These are phyloP conservation scores for Eudorina sp. DNA, from an alignment of 139 green algal genomes.

Conservation along the genomic window DNA sequence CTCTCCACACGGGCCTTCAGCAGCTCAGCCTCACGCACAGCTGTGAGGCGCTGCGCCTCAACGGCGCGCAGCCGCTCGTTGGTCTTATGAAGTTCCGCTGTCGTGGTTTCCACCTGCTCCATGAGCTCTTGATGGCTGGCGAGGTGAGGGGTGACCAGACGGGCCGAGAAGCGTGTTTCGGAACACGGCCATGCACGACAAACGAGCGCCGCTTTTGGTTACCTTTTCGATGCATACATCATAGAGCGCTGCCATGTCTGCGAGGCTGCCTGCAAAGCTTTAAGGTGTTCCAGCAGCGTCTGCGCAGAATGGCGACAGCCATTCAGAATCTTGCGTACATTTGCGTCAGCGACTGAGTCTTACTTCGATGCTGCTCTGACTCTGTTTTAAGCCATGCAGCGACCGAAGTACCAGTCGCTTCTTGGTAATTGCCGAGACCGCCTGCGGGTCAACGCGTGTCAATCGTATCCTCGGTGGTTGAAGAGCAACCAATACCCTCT, in stretches of 20 bases:
- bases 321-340: too few relatives aligned
- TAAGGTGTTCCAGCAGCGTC: slow-evolving; percentile 59
- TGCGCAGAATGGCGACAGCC: slow-evolving; percentile 14
- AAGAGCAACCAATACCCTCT: not conserved
- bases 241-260: slow-evolving; percentile 65
- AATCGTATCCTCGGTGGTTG: not conserved
- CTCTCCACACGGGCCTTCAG: slow-evolving; percentile 1
- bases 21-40: slow-evolving; percentile 39
- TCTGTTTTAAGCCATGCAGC: slow-evolving; percentile 43
- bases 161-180: not conserved
- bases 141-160: not conserved
- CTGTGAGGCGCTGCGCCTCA: slow-evolving; percentile 51
- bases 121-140: slow-evolving; percentile 63
- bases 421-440: slow-evolving; percentile 61
- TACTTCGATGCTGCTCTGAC: slow-evolving; percentile 46
- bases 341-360: not conserved
- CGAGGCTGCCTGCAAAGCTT: slow-evolving; percentile 59
- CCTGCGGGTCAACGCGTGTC: slow-evolving; percentile 18
- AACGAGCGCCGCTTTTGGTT: not conserved
- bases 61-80: slow-evolving; percentile 49
- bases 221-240: slow-evolving; percentile 67
- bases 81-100: slow-evolving; percentile 52
- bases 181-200: not conserved
- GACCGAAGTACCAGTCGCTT: slow-evolving; percentile 56
- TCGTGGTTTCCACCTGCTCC: slow-evolving; percentile 59